Percentiles rank a stretch among this genome's conserved stretches.
Conservation (phyloP, 306 rosid species). For the Trifolium fragiferum region DNA sequence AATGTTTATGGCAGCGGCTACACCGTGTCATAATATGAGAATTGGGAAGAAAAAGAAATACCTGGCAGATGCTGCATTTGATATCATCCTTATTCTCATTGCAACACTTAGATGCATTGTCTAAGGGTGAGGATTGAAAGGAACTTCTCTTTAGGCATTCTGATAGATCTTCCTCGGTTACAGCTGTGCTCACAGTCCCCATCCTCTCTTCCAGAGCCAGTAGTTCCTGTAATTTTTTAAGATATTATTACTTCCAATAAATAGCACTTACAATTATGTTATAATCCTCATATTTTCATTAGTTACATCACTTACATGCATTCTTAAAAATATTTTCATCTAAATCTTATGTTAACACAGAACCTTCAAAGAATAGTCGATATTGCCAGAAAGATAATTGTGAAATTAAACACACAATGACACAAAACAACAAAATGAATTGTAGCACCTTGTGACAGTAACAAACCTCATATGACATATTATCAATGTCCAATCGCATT, state of each 20-base stretch:
- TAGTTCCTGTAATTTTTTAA: slow-evolving; percentile 66
- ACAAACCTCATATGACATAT: slow-evolving; percentile 98
- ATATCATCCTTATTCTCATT: slow-evolving; percentile 60
- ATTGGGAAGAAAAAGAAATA: slow-evolving; percentile 30
- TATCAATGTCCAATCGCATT: slow-evolving; percentile 96
- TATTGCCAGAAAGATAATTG: slow-evolving; percentile 19
- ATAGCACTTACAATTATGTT: background rate
- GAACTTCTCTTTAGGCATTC: slow-evolving; percentile 69
- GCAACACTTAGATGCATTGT: slow-evolving; percentile 45
- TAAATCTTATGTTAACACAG: slow-evolving; percentile 9
- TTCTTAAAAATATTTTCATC: slow-evolving; percentile 33
- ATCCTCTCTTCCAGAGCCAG: slow-evolving; percentile 94
- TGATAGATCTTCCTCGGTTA: slow-evolving; percentile 76
- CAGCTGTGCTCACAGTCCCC: slow-evolving; percentile 97
- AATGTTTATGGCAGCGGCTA: background rate
- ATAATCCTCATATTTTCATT: slow-evolving; percentile 16
- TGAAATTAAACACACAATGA: slow-evolving; percentile 13
- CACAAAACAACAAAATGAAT: slow-evolving; percentile 28
- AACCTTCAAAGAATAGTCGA: slow-evolving; percentile 22
- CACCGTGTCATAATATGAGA: background rate
- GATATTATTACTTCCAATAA: background rate
- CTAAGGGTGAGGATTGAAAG: slow-evolving; percentile 53
- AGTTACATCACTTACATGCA: slow-evolving; percentile 8
- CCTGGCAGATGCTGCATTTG: slow-evolving; percentile 98
- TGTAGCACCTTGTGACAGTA: slow-evolving; percentile 30